Base-by-base conservation (phyloP, 805 yeast genomes). In the Yamadazyma olivae region DNA sequence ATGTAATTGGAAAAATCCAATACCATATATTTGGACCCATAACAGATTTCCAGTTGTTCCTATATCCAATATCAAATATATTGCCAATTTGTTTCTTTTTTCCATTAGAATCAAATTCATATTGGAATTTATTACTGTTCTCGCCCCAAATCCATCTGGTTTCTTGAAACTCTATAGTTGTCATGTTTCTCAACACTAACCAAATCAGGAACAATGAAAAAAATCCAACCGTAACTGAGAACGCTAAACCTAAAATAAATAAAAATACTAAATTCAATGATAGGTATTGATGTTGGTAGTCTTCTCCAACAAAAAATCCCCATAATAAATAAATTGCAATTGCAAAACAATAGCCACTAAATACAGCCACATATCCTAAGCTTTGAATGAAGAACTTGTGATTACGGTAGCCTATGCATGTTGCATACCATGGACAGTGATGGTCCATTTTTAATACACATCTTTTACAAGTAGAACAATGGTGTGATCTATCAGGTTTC, bases 381-480 rank as follows among this genome's bases (percentile, higher is more conserved):
- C 84, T 83, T 54, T 88, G 95, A 18, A 87, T 56, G 52, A 90
- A 91, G 54, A 67, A 76, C 59, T 88, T 84, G 45, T 85, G 89
- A 59, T 91, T 91, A 19, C 64, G 63, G 59, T 77, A 83, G 0
- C 98, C 98, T 39, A 91, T 75, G 57, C 97, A 90, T 4, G 78
- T 69, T 2, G 95, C 81, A 57, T 89, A 88, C 98, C 98, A 91
- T 0, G 97, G 97, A 45, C 82, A 76, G 51, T 76, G 79, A 45
- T 76, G 82, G 54, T 76, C 81, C 81, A 76, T 76, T 29, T 64
- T 49, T 27, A 76, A 50, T 2, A 74, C 54, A 52, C 82, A 76
- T 36, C 45, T 54, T 2, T 61, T 58, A 38, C 79, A 72, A 12
- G 70, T 45, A 1, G 78, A 69, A 49, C 82, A 76, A 51, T 76